These are phyloP conservation scores for Colletotrichum sp. DNA, from an alignment of 2,329 filamentous ascomycete genomes.

Conservation along the genomic window DNA sequence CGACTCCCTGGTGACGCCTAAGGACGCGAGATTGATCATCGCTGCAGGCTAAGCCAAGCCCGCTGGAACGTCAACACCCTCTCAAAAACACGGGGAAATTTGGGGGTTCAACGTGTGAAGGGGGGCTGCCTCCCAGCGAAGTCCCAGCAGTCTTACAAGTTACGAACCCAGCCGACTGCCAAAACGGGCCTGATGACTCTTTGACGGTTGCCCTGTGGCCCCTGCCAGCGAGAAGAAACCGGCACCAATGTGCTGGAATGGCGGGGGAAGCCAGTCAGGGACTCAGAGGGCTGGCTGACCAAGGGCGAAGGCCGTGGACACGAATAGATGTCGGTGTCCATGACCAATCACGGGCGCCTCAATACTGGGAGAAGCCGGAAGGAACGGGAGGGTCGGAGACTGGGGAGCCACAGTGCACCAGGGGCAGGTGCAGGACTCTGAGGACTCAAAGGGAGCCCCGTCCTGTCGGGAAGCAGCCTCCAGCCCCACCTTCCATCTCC, in stretches of 20 bases:
- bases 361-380: constrained; percentile 19
- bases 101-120: neutral
- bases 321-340: neutral
- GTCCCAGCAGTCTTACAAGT: neutral
- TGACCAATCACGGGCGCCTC: neutral
- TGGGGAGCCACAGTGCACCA: neutral
- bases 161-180: neutral
- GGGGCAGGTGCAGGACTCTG: neutral
- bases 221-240: constrained; percentile 18
- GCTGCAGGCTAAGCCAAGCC: neutral
- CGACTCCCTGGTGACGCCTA: constrained; percentile 12
- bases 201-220: neutral
- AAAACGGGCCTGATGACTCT: constrained; percentile 17
- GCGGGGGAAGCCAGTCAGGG: constrained; percentile 1
- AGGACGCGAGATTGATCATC: constrained; percentile 8
- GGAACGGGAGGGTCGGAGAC: constrained; percentile 2
- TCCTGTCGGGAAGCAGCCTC: constrained; percentile 18
- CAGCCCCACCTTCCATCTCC: neutral
- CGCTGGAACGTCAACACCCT: neutral
- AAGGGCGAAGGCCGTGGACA: constrained; percentile 10
- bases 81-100: constrained; percentile 13
- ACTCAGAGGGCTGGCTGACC: neutral
- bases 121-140: neutral
- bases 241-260: constrained; percentile 15
- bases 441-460: neutral